Conservation (phyloP, 169 alveolate genomes). For the Plasmodium relictum region DNA sequence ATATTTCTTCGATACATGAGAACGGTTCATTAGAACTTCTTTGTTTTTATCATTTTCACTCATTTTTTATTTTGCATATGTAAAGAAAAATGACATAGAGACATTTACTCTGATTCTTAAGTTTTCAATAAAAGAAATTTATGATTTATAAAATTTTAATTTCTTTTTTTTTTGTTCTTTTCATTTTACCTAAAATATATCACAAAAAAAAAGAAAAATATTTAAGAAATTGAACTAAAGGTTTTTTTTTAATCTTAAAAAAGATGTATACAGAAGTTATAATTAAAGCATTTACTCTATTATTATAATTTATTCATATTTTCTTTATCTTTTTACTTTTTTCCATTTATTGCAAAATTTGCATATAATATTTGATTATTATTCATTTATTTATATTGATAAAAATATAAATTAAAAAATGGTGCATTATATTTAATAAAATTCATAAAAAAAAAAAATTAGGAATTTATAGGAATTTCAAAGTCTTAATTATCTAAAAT, state of each 20-base stretch:
- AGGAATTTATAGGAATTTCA: neutral
- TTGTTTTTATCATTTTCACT: constrained; percentile 7
- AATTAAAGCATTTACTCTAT: neutral
- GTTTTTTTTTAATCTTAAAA: neutral
- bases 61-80: constrained; percentile 3
- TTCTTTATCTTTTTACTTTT: neutral
- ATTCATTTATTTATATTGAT: no score
- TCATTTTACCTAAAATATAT: neutral
- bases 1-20: neutral
- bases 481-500: neutral
- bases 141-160: no score
- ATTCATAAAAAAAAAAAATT: neutral
- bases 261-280: neutral
- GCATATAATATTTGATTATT: no score
- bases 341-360: no score
- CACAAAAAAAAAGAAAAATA: no score
- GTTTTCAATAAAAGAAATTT: no score
- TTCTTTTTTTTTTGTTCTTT: neutral
- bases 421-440: no score
- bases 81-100: no score
- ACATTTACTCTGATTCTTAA: neutral
- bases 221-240: no score
- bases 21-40: neutral
- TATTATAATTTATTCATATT: neutral
- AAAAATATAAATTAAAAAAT: no score